Evolutionary conservation across 495 filamentous ascomycete genomes (phyloP).

Genomic region (Aspergillus asperescens): DNA sequence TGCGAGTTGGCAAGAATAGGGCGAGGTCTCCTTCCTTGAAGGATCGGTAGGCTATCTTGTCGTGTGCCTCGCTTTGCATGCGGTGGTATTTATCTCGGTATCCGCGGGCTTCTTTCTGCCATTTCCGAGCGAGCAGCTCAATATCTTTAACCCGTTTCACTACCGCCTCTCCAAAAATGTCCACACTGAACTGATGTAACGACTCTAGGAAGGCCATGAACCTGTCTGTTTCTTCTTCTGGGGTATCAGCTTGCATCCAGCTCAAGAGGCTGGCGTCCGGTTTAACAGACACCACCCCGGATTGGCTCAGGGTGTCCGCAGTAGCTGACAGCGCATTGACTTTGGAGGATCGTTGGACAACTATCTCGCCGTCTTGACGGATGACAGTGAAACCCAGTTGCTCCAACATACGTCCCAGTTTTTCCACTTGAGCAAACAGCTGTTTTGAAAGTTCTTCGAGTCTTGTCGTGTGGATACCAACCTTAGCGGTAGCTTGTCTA

Average conservation of each 20-base stretch:
- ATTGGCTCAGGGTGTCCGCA: conserved; percentile 57
- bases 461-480: conserved; percentile 59
- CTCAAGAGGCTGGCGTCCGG: conserved; percentile 63
- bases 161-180: conserved; percentile 73
- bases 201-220: conserved; percentile 67
- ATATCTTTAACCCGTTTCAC: conserved; percentile 84
- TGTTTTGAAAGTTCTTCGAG: conserved; percentile 78
- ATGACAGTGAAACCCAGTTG: conserved; percentile 75
- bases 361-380: conserved; percentile 65
- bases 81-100: conserved; percentile 86
- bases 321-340: conserved; percentile 52
- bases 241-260: conserved; percentile 70
- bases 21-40: conserved; percentile 98
- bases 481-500: conserved; percentile 40
- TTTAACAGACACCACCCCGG: conserved; percentile 47
- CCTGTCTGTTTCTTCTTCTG: conserved; percentile 59
- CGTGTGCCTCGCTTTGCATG: conserved; percentile 81
- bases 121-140: conserved; percentile 82
- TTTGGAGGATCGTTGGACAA: conserved; percentile 70
- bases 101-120: conserved; percentile 76
- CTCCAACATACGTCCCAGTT: conserved; percentile 72
- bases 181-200: conserved; percentile 71
- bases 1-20: conserved; percentile 89
- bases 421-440: conserved; percentile 71
- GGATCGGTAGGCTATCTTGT: conserved; percentile 92